A percentile compares a stretch with the other conserved stretches of the same genome.
These are phyloP conservation scores for Carpinus fangiana DNA, from an alignment of 306 rosid genomes.

Conservation along the genomic window DNA sequence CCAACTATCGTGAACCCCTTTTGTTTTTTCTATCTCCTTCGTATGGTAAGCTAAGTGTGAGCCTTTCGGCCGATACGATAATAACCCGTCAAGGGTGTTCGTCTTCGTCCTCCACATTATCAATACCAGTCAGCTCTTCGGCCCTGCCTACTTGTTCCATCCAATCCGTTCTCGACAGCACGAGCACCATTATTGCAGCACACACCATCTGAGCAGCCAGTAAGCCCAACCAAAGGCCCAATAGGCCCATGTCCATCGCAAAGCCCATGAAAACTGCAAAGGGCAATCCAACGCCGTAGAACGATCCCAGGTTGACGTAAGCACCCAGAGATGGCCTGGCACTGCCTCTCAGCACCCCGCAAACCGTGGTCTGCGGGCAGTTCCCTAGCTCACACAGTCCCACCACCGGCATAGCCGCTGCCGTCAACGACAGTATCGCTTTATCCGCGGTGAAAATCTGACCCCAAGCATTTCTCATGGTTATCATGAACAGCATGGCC, in stretches of 20 bases:
- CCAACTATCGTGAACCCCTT: too few species aligned
- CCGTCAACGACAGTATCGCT: conserved; percentile 18
- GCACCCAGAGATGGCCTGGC: conserved; percentile 40
- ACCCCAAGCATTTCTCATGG: conserved; percentile 31
- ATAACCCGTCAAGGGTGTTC: too few species aligned
- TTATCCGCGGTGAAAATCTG: conserved; percentile 28
- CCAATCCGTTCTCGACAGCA: conserved; percentile 36
- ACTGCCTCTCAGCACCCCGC: conserved; percentile 46
- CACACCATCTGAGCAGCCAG: conserved; percentile 33
- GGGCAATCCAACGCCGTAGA: conserved; percentile 41
- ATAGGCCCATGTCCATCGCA: conserved; percentile 17
- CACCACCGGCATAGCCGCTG: conserved; percentile 25
- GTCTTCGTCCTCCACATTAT: background rate
- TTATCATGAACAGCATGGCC: conserved; percentile 26
- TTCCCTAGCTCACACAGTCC: conserved; percentile 54
- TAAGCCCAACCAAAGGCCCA: conserved; percentile 39
- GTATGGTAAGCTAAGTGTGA: background rate
- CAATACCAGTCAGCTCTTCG: background rate
- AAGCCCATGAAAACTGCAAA: conserved; percentile 22
- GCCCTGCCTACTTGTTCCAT: conserved; percentile 30
- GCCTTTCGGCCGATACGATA: background rate
- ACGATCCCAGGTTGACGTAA: conserved; percentile 18
- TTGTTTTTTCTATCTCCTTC: too few species aligned
- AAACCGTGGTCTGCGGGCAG: conserved; percentile 44
- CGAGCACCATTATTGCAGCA: conserved; percentile 19